Percentiles rank a stretch among this genome's conserved stretches.
These are phyloP conservation scores for Pachysandra terminalis DNA, from an alignment of 164 flowering plant species.

Conservation along the genomic window DNA sequence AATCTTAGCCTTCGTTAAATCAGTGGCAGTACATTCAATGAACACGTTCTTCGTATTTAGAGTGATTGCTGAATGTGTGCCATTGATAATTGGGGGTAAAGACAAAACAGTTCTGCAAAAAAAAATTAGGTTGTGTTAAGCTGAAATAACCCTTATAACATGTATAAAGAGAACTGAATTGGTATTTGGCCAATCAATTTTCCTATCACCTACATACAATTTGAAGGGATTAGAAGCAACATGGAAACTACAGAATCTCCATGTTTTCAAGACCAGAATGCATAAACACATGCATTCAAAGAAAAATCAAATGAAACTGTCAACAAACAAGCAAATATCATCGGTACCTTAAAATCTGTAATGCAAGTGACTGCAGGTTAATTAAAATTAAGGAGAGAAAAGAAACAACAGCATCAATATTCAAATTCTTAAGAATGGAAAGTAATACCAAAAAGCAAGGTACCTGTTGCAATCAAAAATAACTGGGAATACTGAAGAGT, in stretches of 20 bases:
- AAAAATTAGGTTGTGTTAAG: neutral
- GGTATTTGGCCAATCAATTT: neutral
- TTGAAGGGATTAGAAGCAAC: neutral
- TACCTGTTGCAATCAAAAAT: conserved; percentile 84
- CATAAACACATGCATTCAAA: neutral
- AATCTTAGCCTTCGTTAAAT: conserved; percentile 87
- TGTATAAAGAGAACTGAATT: neutral
- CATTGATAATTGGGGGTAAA: conserved; percentile 90
- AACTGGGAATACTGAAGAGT: conserved; percentile 82
- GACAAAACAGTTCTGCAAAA: conserved; percentile 87
- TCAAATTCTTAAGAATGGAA: neutral
- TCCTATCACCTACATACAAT: neutral
- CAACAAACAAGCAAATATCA: neutral
- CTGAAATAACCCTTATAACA: neutral
- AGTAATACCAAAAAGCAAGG: neutral
- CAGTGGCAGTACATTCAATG: conserved; percentile 96
- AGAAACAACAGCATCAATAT: neutral
- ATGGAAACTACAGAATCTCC: neutral
- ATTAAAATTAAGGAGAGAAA: neutral
- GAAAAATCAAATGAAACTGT: neutral
- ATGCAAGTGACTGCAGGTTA: neutral
- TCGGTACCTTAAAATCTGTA: neutral
- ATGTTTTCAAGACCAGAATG: neutral
- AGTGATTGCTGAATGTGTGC: conserved; percentile 91
- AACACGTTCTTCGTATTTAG: conserved; percentile 85